Evolutionary conservation across 495 filamentous ascomycete genomes (phyloP).

Genomic region (Penicilliopsis zonata): DNA sequence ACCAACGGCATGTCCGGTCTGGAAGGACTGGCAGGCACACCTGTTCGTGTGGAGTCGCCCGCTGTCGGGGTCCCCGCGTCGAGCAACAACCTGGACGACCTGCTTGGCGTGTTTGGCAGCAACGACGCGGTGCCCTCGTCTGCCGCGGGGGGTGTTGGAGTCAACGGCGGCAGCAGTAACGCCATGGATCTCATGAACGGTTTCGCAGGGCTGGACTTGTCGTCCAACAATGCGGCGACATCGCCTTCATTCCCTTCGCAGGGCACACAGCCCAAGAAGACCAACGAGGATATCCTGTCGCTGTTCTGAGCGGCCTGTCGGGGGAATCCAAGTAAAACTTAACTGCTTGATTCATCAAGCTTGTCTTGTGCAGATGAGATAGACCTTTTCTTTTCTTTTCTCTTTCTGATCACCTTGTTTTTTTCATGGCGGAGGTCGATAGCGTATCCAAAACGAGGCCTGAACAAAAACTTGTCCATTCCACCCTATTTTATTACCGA

Average conservation of each 20-base stretch:
- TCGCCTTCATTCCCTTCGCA: slow-evolving; percentile 9
- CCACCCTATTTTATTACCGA: too few relatives aligned
- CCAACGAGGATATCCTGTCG: slow-evolving; percentile 81
- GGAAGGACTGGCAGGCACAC: slow-evolving; percentile 66
- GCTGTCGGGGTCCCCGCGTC: slow-evolving; percentile 31
- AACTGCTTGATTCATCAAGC: too few relatives aligned
- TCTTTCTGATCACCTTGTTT: too few relatives aligned
- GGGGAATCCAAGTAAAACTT: not conserved
- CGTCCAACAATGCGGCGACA: slow-evolving; percentile 26
- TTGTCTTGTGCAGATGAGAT: not conserved
- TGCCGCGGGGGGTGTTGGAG: slow-evolving; percentile 8
- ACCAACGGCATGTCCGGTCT: slow-evolving; percentile 48
- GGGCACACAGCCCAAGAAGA: slow-evolving; percentile 38
- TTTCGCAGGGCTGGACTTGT: slow-evolving; percentile 69
- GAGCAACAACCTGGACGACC: slow-evolving; percentile 69
- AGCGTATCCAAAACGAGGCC: too few relatives aligned
- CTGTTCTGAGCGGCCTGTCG: slow-evolving; percentile 54
- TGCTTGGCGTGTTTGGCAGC: slow-evolving; percentile 70
- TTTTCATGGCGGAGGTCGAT: too few relatives aligned
- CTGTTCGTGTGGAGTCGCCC: slow-evolving; percentile 64
- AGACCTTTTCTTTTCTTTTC: not conserved
- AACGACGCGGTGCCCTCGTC: slow-evolving; percentile 19
- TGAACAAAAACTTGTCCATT: too few relatives aligned
- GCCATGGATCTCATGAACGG: slow-evolving; percentile 65
- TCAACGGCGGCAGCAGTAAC: slow-evolving; percentile 15